These are phyloP conservation scores for Aquanectria penicillioides DNA, from an alignment of 2,329 filamentous ascomycete species.

Conservation along the genomic window DNA sequence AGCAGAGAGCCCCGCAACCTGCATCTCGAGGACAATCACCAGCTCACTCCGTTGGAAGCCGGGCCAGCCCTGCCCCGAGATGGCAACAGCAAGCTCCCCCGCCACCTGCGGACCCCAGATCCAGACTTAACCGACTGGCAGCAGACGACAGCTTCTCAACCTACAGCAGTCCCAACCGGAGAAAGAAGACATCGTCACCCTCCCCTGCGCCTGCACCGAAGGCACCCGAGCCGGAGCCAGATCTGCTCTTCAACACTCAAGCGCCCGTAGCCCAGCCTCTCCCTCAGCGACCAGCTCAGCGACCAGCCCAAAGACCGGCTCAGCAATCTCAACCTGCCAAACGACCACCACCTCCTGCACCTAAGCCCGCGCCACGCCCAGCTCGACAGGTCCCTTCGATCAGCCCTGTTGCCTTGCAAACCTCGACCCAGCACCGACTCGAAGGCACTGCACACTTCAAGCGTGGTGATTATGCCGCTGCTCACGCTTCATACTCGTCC, in stretches of 20 bases:
- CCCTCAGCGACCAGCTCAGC: slow-evolving; percentile 50
- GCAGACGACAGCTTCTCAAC: slow-evolving; percentile 83
- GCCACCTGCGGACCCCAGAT: slow-evolving; percentile 50
- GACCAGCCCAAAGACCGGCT: slow-evolving; percentile 50
- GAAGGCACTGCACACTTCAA: slow-evolving; percentile 92
- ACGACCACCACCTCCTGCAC: slow-evolving; percentile 48
- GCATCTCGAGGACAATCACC: slow-evolving; percentile 61
- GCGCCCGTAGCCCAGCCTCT: slow-evolving; percentile 49
- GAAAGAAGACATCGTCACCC: slow-evolving; percentile 69
- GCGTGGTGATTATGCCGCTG: slow-evolving; percentile 88
- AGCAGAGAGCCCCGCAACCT: slow-evolving; percentile 43
- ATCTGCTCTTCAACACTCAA: slow-evolving; percentile 69
- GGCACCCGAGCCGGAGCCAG: slow-evolving; percentile 58
- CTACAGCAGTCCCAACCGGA: slow-evolving; percentile 87
- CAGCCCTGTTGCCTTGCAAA: slow-evolving; percentile 74
- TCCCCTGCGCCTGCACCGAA: slow-evolving; percentile 56
- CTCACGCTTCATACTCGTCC: slow-evolving; percentile 82
- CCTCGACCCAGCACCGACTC: slow-evolving; percentile 80
- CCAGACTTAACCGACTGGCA: slow-evolving; percentile 75
- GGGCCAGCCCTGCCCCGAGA: slow-evolving; percentile 61
- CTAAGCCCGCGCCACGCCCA: slow-evolving; percentile 57
- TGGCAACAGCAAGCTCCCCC: slow-evolving; percentile 65
- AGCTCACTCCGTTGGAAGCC: slow-evolving; percentile 54
- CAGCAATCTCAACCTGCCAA: slow-evolving; percentile 52
- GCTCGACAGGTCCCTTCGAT: slow-evolving; percentile 72